A percentile compares a stretch with the other conserved stretches of the same genome.
These are phyloP conservation scores for Exserohilum rostratum DNA, from an alignment of 2,329 filamentous ascomycete species.

Conservation along the genomic window DNA sequence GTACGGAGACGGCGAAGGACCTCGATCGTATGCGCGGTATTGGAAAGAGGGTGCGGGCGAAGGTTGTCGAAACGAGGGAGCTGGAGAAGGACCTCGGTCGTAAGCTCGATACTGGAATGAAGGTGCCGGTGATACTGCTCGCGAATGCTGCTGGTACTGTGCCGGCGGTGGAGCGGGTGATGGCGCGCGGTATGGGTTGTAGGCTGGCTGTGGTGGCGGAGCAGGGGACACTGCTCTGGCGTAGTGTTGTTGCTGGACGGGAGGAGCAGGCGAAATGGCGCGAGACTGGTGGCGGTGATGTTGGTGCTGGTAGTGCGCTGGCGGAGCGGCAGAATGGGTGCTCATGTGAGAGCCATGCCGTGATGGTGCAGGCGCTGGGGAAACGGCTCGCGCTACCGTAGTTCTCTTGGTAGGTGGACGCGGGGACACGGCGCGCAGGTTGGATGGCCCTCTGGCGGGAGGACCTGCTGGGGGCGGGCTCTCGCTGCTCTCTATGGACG, in stretches of 20 bases:
- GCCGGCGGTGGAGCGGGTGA: constrained; percentile 25
- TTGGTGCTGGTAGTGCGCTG: constrained; percentile 18
- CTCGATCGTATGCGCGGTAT: constrained; percentile 47
- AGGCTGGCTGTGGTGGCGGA: constrained; percentile 30
- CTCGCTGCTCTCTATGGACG: constrained; percentile 45
- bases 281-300: constrained; percentile 16
- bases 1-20: constrained; percentile 50
- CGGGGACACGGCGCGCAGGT: constrained; percentile 51
- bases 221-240: constrained; percentile 37
- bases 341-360: constrained; percentile 33
- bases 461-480: constrained; percentile 36
- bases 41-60: constrained; percentile 44
- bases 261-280: constrained; percentile 38
- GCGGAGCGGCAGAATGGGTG: constrained; percentile 39
- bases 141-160: constrained; percentile 35
- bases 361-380: constrained; percentile 45
- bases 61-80: constrained; percentile 36
- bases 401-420: constrained; percentile 42
- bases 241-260: constrained; percentile 31
- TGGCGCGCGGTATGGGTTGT: constrained; percentile 29
- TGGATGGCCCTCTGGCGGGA: constrained; percentile 25
- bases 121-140: constrained; percentile 41
- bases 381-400: constrained; percentile 45
- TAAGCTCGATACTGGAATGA: constrained; percentile 31
- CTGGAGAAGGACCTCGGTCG: constrained; percentile 39